Evolutionary conservation across 1,139 yeast genomes (phyloP), one percentile per base, ranked within the genome.

Genomic region (Scheffersomyces segobiensis): DNA sequence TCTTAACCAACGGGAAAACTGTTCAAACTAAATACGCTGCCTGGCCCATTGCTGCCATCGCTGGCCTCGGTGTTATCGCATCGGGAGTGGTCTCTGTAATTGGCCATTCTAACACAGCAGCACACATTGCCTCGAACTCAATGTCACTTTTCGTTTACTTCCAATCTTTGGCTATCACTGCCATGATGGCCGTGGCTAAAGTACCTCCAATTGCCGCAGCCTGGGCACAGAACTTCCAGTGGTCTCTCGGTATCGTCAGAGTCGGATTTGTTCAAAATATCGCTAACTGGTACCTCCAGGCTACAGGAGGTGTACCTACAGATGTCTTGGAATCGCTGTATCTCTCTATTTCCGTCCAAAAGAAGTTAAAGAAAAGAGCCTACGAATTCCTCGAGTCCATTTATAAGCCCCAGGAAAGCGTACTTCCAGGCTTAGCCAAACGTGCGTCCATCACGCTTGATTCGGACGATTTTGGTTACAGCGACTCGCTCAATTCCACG

Each of bases 151-250:
- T 95, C 76, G 86, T 93, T 59, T 96, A 95, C 76, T 95, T 95
- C 84, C 99, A 95, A 78, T 87, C 92, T 58, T 83, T 95, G 66
- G 98, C 98, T 42, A 89, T 95, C 63, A 89, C 96, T 24, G 86
- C 97, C 32, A 93, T 95, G 97, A 89, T 93, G 95, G 98, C 97
- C 54, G 98, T 95, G 49, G 85, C 93, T 21, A 82, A 87, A 61
- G 91, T 92, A 26, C 99, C 99, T 8, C 99, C 99, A 5, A 92
- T 95, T 63, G 98, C 98, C 10, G 95, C 97, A 1, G 96, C 98
- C 3, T 95, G 99, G 99, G 88, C 97, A 48, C 97, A 95, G 73
- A 95, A 95, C 77, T 95, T 95, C 79, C 88, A 87, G 77, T 95
- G 99, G 99, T 88, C 98, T 5, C 83, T 95, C 82, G 99, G 99